A percentile compares a stretch with the other conserved stretches of the same genome.
Conservation (phyloP, 192 early-diverging fungal species). For the Backusella parvicylindrica region DNA sequence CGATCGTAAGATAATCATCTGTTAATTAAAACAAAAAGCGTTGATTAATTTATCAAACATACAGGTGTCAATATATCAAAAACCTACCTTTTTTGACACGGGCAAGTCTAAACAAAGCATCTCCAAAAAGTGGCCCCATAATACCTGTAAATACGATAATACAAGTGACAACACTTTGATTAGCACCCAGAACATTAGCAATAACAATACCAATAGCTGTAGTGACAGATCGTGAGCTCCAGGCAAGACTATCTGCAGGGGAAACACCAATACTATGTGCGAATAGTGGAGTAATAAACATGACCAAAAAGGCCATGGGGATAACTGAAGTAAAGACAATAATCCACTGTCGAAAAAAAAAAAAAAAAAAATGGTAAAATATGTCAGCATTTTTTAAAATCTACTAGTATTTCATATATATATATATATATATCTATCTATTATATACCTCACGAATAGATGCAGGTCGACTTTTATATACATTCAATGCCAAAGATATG, state of each 20-base stretch:
- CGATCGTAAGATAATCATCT: slow-evolving; percentile 29
- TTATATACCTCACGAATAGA: slow-evolving; percentile 6
- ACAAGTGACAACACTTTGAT: slow-evolving; percentile 19
- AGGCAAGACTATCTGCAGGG: neutral
- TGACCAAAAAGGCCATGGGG: slow-evolving; percentile 9
- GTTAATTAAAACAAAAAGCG: neutral
- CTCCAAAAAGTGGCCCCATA: slow-evolving; percentile 11
- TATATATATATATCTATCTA: neutral
- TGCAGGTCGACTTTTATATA: slow-evolving; percentile 9
- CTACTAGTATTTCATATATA: too few species aligned
- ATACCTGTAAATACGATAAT: slow-evolving; percentile 22
- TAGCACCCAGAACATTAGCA: slow-evolving; percentile 2
- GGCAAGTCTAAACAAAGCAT: neutral
- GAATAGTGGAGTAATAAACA: slow-evolving; percentile 19
- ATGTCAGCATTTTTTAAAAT: too few species aligned
- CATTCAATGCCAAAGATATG: slow-evolving; percentile 13
- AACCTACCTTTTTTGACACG: neutral
- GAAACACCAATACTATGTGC: slow-evolving; percentile 12
- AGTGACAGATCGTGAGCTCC: slow-evolving; percentile 20
- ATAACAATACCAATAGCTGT: slow-evolving; percentile 28
- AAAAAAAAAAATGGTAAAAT: too few species aligned
- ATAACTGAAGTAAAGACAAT: neutral
- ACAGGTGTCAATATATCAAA: neutral
- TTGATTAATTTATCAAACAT: neutral
- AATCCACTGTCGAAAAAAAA: neutral